phyloP scores from a whole-genome alignment of 345 rosid genomes.

The Mangifera indica region DNA sequence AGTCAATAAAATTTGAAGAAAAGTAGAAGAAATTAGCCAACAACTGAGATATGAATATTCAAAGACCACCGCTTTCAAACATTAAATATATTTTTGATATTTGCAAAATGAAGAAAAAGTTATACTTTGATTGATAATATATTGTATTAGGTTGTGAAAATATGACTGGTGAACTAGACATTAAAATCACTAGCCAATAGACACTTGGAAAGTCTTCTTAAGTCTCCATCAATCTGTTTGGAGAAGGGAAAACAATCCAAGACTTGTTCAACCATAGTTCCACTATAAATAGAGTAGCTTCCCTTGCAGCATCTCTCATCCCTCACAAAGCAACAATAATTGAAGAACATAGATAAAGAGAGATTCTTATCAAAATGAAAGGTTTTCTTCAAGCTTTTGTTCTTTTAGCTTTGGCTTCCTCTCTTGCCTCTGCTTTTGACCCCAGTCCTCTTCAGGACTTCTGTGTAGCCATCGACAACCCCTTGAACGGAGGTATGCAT shows the following conservation, averaged over 20 bases:
- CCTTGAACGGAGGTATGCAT: too few species aligned
- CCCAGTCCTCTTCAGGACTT: too few species aligned
- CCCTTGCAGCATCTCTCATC: neutral
- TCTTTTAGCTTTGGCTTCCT: slow-evolving; percentile 17
- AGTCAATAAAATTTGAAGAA: too few species aligned
- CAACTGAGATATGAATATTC: neutral
- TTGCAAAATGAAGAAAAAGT: too few species aligned
- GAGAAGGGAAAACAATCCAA: neutral
- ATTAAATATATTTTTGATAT: neutral
- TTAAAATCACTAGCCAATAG: too few species aligned
- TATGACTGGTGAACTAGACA: neutral
- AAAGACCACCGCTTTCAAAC: neutral
- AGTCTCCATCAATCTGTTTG: neutral
- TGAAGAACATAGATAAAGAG: neutral
- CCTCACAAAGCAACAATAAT: neutral
- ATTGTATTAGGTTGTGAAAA: neutral
- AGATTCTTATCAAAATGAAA: slow-evolving; percentile 11
- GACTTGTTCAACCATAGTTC: neutral
- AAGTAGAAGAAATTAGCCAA: too few species aligned
- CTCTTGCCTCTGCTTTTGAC: too few species aligned
- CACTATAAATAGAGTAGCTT: neutral
- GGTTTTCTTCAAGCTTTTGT: slow-evolving; percentile 1
- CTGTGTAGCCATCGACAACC: too few species aligned
- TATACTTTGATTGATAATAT: too few species aligned
- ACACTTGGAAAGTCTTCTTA: neutral